Evolutionary conservation across 768 basidiomycete species (phyloP), one percentile per base, ranked within the genome.

Genomic region (Cubamyces sp.): DNA sequence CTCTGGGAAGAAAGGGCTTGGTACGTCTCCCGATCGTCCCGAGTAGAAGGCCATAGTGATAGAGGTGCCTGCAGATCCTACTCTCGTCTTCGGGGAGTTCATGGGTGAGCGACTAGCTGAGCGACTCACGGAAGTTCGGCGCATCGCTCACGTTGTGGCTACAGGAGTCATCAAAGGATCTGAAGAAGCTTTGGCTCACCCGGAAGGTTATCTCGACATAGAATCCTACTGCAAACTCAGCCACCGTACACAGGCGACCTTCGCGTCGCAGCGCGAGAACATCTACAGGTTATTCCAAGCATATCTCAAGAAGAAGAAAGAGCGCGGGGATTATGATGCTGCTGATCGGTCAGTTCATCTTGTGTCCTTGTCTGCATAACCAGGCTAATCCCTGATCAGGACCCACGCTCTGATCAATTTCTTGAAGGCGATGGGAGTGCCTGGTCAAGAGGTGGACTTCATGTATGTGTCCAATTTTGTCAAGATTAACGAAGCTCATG

Each of bases 1-100:
- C 46, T 75, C 84, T 34, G 34, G 34, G 1, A 81, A 84, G 59
- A 86, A 83, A 63, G 78, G 78, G 2, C 72, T 90, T 14, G 82
- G 89, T 87, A 45, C 52, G 73, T 54, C 15, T 28, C 18, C 30
- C 14, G 9, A 11, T 34, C 30, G 2, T 15, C 19, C 0, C 18
- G 1, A n/a, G 9, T 5, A 26, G 19, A 2, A 15, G 8, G 0
- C 3, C 15, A 43, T 14, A 28, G 43, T 26, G 49, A 58, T 37
- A 40, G 56, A 28, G 15, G 19, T 47, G 34, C 56, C 25, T 50
- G 48, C 49, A 91, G 89, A 87, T 69, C 80, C 87, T 1, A 76
- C 82, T 14, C 73, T 87, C 3, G 86, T 88, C 0, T 91, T 82
- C 67, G 83, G 81, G 40, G 87, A 91, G 67, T 73, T 91, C 25